Evolutionary conservation across 2,329 filamentous ascomycete genomes (phyloP).

Genomic region (Neoarthrinium moseri): DNA sequence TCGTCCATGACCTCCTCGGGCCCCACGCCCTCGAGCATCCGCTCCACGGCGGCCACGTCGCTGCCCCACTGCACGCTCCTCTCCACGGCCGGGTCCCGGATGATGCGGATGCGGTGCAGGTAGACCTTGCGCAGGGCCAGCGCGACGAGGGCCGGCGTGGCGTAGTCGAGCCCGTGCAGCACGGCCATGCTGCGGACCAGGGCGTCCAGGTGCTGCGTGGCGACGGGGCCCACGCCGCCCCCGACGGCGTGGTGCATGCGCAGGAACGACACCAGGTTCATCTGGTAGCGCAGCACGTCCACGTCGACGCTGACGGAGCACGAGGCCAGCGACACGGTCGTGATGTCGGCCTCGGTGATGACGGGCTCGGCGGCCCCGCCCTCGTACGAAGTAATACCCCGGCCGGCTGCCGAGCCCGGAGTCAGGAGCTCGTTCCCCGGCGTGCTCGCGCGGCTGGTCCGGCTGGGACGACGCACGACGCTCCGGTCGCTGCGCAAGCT

Average conservation of each 20-base stretch:
- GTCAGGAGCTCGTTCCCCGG: background rate
- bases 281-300: constrained; percentile 79
- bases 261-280: constrained; percentile 85
- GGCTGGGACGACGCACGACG: constrained; percentile 34
- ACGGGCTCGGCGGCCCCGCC: constrained; percentile 10
- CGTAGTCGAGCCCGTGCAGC: constrained; percentile 76
- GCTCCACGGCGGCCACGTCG: constrained; percentile 65
- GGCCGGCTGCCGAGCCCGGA: background rate
- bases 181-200: constrained; percentile 74
- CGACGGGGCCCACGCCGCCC: constrained; percentile 72
- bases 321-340: constrained; percentile 57
- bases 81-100: constrained; percentile 64
- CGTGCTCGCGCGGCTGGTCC: constrained; percentile 2
- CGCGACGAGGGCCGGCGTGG: constrained; percentile 79
- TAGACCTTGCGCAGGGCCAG: constrained; percentile 87
- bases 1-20: constrained; percentile 66
- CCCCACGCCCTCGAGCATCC: constrained; percentile 60
- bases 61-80: constrained; percentile 94
- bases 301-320: constrained; percentile 64
- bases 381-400: background rate
- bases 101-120: constrained; percentile 75
- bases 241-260: constrained; percentile 81
- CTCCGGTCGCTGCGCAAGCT: constrained; percentile 32
- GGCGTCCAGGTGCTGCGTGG: constrained; percentile 73
- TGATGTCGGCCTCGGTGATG: constrained; percentile 48